Conservation (phyloP, 225 moss, liverwort and hornwort genomes). For the Asterella californica region DNA sequence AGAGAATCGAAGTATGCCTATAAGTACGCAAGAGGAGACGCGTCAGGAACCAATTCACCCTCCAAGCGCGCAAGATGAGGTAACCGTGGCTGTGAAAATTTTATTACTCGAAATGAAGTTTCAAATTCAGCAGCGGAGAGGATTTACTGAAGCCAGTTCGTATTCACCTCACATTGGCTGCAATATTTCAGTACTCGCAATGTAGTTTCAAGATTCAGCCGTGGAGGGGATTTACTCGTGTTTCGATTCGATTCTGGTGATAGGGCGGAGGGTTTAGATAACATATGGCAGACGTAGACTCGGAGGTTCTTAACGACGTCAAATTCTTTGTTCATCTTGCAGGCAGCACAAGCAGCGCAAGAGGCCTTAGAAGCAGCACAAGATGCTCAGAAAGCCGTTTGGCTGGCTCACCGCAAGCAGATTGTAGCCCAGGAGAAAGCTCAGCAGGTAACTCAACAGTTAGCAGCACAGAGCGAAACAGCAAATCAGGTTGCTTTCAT, state of each 20-base stretch:
- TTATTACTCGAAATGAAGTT: too few relatives aligned
- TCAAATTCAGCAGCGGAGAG: too few relatives aligned
- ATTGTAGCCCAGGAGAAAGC: slow-evolving; percentile 41
- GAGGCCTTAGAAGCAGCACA: slow-evolving; percentile 39
- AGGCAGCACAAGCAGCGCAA: slow-evolving; percentile 38
- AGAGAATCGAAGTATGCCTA: not conserved
- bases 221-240: too few relatives aligned
- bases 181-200: too few relatives aligned
- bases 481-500: slow-evolving; percentile 32
- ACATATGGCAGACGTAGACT: too few relatives aligned
- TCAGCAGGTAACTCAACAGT: slow-evolving; percentile 33
- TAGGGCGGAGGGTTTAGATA: not conserved
- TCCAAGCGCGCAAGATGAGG: not conserved
- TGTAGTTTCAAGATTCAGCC: too few relatives aligned
- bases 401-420: slow-evolving; percentile 33
- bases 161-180: too few relatives aligned
- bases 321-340: not conserved
- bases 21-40: not conserved
- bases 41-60: not conserved
- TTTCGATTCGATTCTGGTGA: not conserved
- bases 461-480: slow-evolving; percentile 29
- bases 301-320: not conserved
- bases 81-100: not conserved
- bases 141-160: too few relatives aligned
- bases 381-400: slow-evolving; percentile 35